Percentiles rank a stretch among this genome's conserved stretches.
phyloP scores from a whole-genome alignment of 2,329 filamentous ascomycete species.

The Exophiala aquamarina region DNA sequence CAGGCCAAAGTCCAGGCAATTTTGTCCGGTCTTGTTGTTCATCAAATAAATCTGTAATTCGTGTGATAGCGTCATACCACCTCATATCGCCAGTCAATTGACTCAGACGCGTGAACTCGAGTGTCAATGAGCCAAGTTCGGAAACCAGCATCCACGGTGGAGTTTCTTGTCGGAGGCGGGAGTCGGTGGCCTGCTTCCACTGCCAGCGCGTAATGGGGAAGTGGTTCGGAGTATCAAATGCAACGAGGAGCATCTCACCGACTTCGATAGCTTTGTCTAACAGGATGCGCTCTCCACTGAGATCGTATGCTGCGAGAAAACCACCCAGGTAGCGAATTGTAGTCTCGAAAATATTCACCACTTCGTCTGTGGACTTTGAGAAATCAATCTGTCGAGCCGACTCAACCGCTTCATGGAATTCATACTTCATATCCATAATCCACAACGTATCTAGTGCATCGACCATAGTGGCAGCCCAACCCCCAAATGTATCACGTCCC shows the following conservation, averaged over 20 bases:
- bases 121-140: slow-evolving; percentile 35
- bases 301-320: slow-evolving; percentile 67
- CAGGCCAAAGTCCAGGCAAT: slow-evolving; percentile 40
- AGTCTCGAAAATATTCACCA: slow-evolving; percentile 81
- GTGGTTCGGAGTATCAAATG: slow-evolving; percentile 35
- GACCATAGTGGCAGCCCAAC: slow-evolving; percentile 62
- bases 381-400: slow-evolving; percentile 57
- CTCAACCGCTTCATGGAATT: slow-evolving; percentile 56
- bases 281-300: slow-evolving; percentile 49
- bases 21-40: slow-evolving; percentile 34
- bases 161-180: neutral
- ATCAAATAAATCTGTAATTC: slow-evolving; percentile 35
- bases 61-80: slow-evolving; percentile 38
- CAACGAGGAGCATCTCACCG: slow-evolving; percentile 53
- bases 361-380: slow-evolving; percentile 35
- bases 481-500: slow-evolving; percentile 59
- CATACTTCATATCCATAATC: slow-evolving; percentile 60
- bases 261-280: slow-evolving; percentile 54
- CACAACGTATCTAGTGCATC: slow-evolving; percentile 62
- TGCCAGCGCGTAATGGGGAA: slow-evolving; percentile 33
- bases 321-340: slow-evolving; percentile 86
- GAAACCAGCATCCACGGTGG: slow-evolving; percentile 2
- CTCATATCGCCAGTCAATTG: slow-evolving; percentile 37
- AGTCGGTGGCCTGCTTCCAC: slow-evolving; percentile 24
- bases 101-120: slow-evolving; percentile 42